A percentile compares a stretch with the other conserved stretches of the same genome.
Conservation (phyloP, 495 filamentous ascomycete species). For the Penicillium coprophilum region DNA sequence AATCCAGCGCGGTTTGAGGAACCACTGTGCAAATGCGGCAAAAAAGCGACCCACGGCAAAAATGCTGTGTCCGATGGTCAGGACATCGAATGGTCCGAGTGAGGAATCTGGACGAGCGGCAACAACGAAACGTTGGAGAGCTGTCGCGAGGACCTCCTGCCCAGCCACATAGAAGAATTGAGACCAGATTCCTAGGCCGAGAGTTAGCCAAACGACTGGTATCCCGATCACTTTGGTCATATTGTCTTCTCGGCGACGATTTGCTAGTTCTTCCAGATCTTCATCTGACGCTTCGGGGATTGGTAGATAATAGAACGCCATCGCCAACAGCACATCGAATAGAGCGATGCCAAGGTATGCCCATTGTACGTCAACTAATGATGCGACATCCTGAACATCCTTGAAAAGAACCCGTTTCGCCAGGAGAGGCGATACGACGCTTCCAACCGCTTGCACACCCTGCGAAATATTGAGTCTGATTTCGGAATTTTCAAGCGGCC, state of each 20-base stretch:
- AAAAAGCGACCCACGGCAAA: constrained; percentile 66
- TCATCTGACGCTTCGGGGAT: constrained; percentile 67
- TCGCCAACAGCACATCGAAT: constrained; percentile 62
- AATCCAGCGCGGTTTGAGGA: constrained; percentile 63
- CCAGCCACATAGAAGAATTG: constrained; percentile 67
- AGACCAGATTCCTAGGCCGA: constrained; percentile 55
- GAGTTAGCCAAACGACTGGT: constrained; percentile 57
- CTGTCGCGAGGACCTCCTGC: constrained; percentile 58
- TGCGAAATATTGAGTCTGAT: constrained; percentile 66
- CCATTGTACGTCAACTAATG: constrained; percentile 68
- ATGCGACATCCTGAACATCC: constrained; percentile 48
- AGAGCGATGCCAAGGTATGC: constrained; percentile 67
- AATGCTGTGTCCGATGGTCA: constrained; percentile 56
- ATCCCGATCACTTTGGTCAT: constrained; percentile 44
- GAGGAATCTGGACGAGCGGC: constrained; percentile 30
- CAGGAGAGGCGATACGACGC: constrained; percentile 59
- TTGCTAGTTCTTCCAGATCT: constrained; percentile 57
- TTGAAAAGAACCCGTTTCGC: constrained; percentile 63
- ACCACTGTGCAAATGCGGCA: constrained; percentile 52
- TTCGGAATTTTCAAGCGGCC: constrained; percentile 64
- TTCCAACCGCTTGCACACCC: constrained; percentile 67
- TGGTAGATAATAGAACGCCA: constrained; percentile 63
- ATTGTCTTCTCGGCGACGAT: constrained; percentile 52
- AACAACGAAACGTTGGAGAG: constrained; percentile 44
- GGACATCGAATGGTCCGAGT: constrained; percentile 42